A percentile compares a stretch with the other conserved stretches of the same genome.
Evolutionary conservation across 495 filamentous ascomycete species (phyloP).

Genomic region (Aspergillus diversus): DNA sequence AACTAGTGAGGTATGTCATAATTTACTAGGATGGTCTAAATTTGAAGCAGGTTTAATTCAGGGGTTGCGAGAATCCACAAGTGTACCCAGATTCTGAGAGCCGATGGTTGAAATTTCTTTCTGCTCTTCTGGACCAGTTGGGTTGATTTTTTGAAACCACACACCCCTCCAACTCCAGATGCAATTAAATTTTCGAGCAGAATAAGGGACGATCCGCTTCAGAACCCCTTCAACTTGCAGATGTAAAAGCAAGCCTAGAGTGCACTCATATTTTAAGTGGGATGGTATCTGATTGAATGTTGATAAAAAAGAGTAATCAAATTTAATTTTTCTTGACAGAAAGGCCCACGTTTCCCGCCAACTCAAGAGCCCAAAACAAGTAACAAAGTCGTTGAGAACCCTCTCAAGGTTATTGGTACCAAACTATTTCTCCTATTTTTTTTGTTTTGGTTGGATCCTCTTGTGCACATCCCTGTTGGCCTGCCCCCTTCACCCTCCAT

Average conservation of each 20-base stretch:
- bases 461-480: background rate
- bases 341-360: slow-evolving; percentile 21
- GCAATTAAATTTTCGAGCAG: too few relatives aligned
- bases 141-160: background rate
- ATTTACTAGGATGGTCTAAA: slow-evolving; percentile 5
- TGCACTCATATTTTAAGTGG: too few relatives aligned
- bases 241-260: too few relatives aligned
- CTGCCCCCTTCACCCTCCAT: background rate
- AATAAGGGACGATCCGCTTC: too few relatives aligned
- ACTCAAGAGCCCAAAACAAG: background rate
- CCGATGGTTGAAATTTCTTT: background rate
- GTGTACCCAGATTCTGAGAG: background rate
- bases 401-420: too few relatives aligned
- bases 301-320: background rate
- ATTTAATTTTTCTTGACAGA: slow-evolving; percentile 16
- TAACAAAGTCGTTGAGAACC: background rate
- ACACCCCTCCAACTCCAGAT: too few relatives aligned
- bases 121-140: background rate
- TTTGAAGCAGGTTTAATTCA: slow-evolving; percentile 10
- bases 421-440: background rate
- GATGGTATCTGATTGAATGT: background rate
- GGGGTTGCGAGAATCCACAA: slow-evolving; percentile 7
- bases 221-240: too few relatives aligned
- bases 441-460: slow-evolving; percentile 7
- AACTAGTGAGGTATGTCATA: slow-evolving; percentile 28